Conservation (phyloP, 1,284 basidiomycete genomes). For the Ustilago tritici region DNA sequence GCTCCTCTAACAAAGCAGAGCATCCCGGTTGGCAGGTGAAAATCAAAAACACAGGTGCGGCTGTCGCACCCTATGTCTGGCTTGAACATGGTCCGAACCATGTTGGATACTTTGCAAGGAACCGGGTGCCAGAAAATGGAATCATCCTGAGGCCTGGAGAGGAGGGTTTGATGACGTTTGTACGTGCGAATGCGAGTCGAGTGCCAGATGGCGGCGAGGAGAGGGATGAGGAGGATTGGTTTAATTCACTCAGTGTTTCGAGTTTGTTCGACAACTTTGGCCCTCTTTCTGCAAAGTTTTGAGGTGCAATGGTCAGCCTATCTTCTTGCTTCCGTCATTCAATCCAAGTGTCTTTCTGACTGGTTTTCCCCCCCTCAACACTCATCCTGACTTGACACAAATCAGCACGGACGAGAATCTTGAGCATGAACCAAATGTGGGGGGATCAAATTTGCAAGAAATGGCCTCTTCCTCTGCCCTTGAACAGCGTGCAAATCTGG, state of each 20-base stretch:
- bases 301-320: neutral
- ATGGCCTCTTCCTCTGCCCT: too few species aligned
- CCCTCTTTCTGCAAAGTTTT: neutral
- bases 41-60: constrained; percentile 19
- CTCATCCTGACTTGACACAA: neutral
- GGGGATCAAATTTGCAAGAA: neutral
- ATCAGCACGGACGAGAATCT: neutral
- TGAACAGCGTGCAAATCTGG: too few species aligned
- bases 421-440: neutral
- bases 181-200: neutral
- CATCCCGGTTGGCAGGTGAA: neutral
- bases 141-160: constrained; percentile 33
- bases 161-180: constrained; percentile 2
- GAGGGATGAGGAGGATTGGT: constrained; percentile 4
- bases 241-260: neutral
- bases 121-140: constrained; percentile 18
- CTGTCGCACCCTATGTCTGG: constrained; percentile 71
- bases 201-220: neutral
- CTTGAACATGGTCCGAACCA: constrained; percentile 75
- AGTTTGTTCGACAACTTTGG: constrained; percentile 24
- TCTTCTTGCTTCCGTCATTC: neutral
- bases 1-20: too few species aligned
- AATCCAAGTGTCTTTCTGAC: neutral
- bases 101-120: constrained; percentile 73
- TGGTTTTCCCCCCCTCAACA: neutral